phyloP scores from a whole-genome alignment of 306 rosid genomes.

The Mucuna pruriens region DNA sequence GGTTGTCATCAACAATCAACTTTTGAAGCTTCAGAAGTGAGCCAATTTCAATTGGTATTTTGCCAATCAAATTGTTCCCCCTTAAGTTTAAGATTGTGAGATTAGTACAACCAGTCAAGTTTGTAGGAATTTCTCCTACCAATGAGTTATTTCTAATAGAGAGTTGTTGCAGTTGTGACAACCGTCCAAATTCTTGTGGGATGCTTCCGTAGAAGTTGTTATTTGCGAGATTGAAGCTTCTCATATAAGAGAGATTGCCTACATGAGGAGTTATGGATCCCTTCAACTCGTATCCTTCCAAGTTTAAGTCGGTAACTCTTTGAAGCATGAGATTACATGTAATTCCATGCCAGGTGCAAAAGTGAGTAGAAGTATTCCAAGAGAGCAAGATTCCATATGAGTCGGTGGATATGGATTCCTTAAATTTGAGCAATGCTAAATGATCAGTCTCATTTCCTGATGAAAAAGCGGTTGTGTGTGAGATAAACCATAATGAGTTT shows the following conservation, averaged over 20 bases:
- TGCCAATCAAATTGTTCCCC: slow-evolving; percentile 20
- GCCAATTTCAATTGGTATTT: slow-evolving; percentile 30
- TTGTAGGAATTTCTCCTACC: slow-evolving; percentile 45
- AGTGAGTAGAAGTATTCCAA: slow-evolving; percentile 49
- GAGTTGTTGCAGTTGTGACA: slow-evolving; percentile 12
- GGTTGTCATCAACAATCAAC: background rate
- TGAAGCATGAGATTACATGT: slow-evolving; percentile 41
- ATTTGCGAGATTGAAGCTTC: background rate
- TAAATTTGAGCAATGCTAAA: slow-evolving; percentile 44
- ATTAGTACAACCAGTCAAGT: slow-evolving; percentile 35
- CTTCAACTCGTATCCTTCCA: background rate
- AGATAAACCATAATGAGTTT: background rate
- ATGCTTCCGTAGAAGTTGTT: slow-evolving; percentile 41
- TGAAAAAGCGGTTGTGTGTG: background rate
- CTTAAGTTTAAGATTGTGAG: background rate
- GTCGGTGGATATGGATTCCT: slow-evolving; percentile 38
- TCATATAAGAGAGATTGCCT: slow-evolving; percentile 49
- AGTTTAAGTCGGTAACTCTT: slow-evolving; percentile 37
- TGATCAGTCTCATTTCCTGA: slow-evolving; percentile 28
- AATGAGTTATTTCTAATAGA: slow-evolving; percentile 26
- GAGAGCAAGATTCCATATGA: slow-evolving; percentile 35
- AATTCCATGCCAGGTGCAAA: slow-evolving; percentile 56
- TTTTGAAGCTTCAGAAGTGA: slow-evolving; percentile 14
- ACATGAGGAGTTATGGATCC: slow-evolving; percentile 51
- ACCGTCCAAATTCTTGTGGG: slow-evolving; percentile 41